Conservation (phyloP, 1,139 yeast species). For the Blastobotrys persicus region DNA sequence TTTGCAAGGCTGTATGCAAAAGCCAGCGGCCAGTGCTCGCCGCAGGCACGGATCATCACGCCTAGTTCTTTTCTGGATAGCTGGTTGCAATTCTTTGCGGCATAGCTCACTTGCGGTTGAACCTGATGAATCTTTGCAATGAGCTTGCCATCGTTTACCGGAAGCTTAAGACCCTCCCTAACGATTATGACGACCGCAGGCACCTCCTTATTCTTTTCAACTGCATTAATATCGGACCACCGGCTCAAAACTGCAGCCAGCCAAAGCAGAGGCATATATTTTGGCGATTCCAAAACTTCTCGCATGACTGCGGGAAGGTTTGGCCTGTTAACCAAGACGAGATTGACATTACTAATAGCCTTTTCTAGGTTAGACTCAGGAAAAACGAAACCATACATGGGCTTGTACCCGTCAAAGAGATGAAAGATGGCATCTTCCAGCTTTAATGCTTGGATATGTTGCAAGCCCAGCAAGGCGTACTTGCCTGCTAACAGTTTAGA, state of each 20-base stretch:
- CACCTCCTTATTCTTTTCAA: constrained; percentile 41
- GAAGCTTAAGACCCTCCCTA: constrained; percentile 68
- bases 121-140: constrained; percentile 44
- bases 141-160: constrained; percentile 54
- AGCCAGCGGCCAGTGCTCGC: constrained; percentile 51
- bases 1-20: constrained; percentile 29
- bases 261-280: constrained; percentile 6
- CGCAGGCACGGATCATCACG: constrained; percentile 52
- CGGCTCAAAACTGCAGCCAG: constrained; percentile 41
- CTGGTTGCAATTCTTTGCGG: not conserved
- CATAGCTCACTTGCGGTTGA: constrained; percentile 32
- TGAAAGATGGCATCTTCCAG: constrained; percentile 59
- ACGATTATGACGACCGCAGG: constrained; percentile 48
- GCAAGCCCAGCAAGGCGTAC: constrained; percentile 64
- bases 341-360: constrained; percentile 6
- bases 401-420: constrained; percentile 8
- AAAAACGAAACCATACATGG: not conserved
- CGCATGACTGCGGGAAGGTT: not conserved
- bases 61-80: constrained; percentile 59
- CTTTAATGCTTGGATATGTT: constrained; percentile 53
- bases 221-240: constrained; percentile 44
- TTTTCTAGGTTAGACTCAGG: constrained; percentile 10
- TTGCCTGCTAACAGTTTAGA: constrained; percentile 66
- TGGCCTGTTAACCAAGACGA: not conserved
- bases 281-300: not conserved